A percentile compares a stretch with the other conserved stretches of the same genome.
phyloP scores from a whole-genome alignment of 202 grass and related monocot species.

The Zizania palustris region DNA sequence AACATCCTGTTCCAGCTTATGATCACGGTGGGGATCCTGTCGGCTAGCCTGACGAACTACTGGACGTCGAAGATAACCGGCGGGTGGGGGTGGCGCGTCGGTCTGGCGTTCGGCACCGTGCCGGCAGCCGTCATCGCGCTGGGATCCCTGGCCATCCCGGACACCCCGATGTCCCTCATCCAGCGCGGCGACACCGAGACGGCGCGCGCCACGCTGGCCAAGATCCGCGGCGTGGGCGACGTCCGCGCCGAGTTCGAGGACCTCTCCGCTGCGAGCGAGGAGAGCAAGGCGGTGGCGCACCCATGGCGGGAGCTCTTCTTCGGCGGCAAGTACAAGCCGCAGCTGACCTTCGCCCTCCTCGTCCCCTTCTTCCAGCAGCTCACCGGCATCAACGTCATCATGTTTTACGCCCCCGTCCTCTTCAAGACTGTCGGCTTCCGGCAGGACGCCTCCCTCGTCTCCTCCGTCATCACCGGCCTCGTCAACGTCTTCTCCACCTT shows the following conservation, averaged over 20 bases:
- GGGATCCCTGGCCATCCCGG: slow-evolving; percentile 49
- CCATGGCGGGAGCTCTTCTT: slow-evolving; percentile 56
- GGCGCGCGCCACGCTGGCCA: slow-evolving; percentile 41
- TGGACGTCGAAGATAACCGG: slow-evolving; percentile 30
- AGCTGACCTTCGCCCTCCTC: slow-evolving; percentile 43
- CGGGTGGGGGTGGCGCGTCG: slow-evolving; percentile 55
- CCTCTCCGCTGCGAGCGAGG: slow-evolving; percentile 30
- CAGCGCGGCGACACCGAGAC: slow-evolving; percentile 43
- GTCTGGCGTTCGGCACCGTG: slow-evolving; percentile 46
- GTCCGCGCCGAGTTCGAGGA: slow-evolving; percentile 53
- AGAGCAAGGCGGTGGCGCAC: slow-evolving; percentile 38
- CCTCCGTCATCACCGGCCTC: slow-evolving; percentile 68
- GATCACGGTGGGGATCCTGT: slow-evolving; percentile 59
- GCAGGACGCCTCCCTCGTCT: slow-evolving; percentile 56
- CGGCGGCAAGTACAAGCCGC: slow-evolving; percentile 57
- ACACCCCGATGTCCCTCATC: slow-evolving; percentile 57
- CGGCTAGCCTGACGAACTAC: slow-evolving; percentile 53
- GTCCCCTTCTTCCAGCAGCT: slow-evolving; percentile 76
- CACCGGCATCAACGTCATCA: slow-evolving; percentile 80
- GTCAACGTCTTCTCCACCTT: slow-evolving; percentile 70
- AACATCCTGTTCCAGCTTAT: slow-evolving; percentile 71
- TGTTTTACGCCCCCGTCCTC: slow-evolving; percentile 78
- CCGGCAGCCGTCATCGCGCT: slow-evolving; percentile 50
- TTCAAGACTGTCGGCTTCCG: slow-evolving; percentile 79
- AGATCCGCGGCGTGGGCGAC: slow-evolving; percentile 53